Percentiles rank a stretch among this genome's conserved stretches.
These are phyloP conservation scores for Rutstroemia sydowiana DNA, from an alignment of 2,329 filamentous ascomycete genomes.

Conservation along the genomic window DNA sequence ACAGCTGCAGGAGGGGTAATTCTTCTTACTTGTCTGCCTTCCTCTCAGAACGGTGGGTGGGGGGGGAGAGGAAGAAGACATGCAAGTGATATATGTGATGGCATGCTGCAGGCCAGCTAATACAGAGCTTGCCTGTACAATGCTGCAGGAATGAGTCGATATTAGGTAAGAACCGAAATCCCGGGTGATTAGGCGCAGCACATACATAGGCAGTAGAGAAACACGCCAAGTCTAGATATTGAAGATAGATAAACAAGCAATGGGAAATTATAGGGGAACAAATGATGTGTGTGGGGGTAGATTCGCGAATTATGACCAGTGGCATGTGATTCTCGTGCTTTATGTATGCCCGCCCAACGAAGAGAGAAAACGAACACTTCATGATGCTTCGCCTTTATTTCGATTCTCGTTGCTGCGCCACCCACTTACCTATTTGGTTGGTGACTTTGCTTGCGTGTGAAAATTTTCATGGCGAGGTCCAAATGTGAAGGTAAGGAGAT, in stretches of 20 bases:
- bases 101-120: conserved; percentile 1
- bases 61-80: too few species aligned
- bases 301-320: background rate
- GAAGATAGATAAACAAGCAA: background rate
- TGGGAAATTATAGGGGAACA: background rate
- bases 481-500: background rate
- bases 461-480: too few species aligned
- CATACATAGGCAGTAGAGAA: too few species aligned
- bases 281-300: background rate
- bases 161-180: too few species aligned
- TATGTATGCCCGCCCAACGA: conserved; percentile 2
- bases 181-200: too few species aligned
- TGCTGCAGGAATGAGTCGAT: too few species aligned
- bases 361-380: conserved; percentile 5
- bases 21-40: background rate
- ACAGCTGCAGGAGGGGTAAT: conserved; percentile 3
- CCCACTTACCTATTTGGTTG: background rate
- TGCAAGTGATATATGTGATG: background rate
- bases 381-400: conserved; percentile 3
- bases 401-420: background rate
- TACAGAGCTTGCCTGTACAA: too few species aligned
- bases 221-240: too few species aligned
- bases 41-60: too few species aligned
- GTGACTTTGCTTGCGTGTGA: background rate
- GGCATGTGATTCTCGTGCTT: conserved; percentile 6